Conservation (phyloP, 2,329 filamentous ascomycete species). For the Tolypocladium cylindrosporum region DNA sequence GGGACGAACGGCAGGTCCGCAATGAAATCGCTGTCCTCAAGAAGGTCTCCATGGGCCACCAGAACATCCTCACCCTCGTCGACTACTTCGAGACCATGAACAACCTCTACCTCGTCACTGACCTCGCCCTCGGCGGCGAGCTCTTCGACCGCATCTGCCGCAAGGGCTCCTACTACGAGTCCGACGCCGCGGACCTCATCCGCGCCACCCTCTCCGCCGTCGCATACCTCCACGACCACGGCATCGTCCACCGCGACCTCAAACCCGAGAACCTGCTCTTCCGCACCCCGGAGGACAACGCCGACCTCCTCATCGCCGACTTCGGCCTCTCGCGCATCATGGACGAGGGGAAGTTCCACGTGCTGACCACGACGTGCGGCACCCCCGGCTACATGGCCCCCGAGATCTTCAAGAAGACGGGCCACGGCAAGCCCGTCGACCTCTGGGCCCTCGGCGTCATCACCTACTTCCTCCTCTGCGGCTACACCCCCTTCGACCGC, state of each 20-base stretch:
- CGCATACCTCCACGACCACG: slow-evolving; percentile 95
- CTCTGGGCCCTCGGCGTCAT: slow-evolving; percentile 98
- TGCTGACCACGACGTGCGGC: slow-evolving; percentile 92
- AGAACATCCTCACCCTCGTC: slow-evolving; percentile 93
- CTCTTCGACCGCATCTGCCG: slow-evolving; percentile 97
- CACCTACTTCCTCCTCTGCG: slow-evolving; percentile 95
- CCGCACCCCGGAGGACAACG: slow-evolving; percentile 93
- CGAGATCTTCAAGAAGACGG: slow-evolving; percentile 98
- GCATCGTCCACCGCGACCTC: slow-evolving; percentile 94
- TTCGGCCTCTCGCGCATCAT: slow-evolving; percentile 95
- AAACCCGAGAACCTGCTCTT: slow-evolving; percentile 98
- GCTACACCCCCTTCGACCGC: slow-evolving; percentile 95
- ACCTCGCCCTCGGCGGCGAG: slow-evolving; percentile 90
- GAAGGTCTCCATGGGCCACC: slow-evolving; percentile 96
- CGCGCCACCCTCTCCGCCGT: slow-evolving; percentile 94
- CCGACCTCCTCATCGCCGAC: slow-evolving; percentile 91
- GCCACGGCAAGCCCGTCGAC: slow-evolving; percentile 95
- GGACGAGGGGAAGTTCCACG: slow-evolving; percentile 98
- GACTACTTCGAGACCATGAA: slow-evolving; percentile 99
- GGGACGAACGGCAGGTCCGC: slow-evolving; percentile 55
- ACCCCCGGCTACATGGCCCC: slow-evolving; percentile 99
- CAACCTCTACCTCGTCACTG: slow-evolving; percentile 95
- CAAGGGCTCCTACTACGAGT: slow-evolving; percentile 97
- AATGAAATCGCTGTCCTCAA: slow-evolving; percentile 98
- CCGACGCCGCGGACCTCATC: slow-evolving; percentile 90